A percentile compares a stretch with the other conserved stretches of the same genome.
phyloP scores from a whole-genome alignment of 345 rosid species.

The Citrus sp. region DNA sequence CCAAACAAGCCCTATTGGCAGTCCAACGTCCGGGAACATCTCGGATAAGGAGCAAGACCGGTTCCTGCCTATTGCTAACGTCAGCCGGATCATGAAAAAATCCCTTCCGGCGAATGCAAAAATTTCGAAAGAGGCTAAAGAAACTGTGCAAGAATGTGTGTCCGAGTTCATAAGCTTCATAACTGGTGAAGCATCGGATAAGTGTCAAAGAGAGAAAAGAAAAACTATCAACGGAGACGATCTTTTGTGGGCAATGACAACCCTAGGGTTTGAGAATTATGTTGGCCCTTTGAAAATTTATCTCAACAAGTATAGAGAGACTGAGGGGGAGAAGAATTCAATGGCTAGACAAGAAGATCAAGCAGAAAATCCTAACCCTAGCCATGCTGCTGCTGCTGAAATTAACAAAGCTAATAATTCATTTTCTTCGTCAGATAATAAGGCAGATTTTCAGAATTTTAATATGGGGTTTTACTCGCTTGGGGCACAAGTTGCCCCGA shows the following conservation, averaged over 20 bases:
- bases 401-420: slow-evolving; percentile 15
- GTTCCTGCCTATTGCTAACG: slow-evolving; percentile 36
- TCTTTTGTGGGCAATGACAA: slow-evolving; percentile 40
- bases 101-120: slow-evolving; percentile 30
- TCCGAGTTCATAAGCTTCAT: slow-evolving; percentile 43
- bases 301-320: slow-evolving; percentile 36
- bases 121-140: slow-evolving; percentile 36
- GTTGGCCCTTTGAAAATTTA: slow-evolving; percentile 30
- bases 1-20: slow-evolving; percentile 36
- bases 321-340: slow-evolving; percentile 30
- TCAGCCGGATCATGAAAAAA: slow-evolving; percentile 36
- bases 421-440: background rate
- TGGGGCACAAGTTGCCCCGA: slow-evolving; percentile 18
- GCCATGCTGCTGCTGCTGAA: background rate
- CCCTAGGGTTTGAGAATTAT: slow-evolving; percentile 34
- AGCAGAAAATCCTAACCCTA: background rate
- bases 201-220: slow-evolving; percentile 35
- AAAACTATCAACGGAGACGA: slow-evolving; percentile 41
- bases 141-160: slow-evolving; percentile 39
- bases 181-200: slow-evolving; percentile 38
- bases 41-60: slow-evolving; percentile 36
- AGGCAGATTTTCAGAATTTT: slow-evolving; percentile 15
- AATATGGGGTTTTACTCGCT: slow-evolving; percentile 31
- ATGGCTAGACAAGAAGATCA: slow-evolving; percentile 20
- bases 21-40: slow-evolving; percentile 39